Conservation (phyloP, 306 rosid species). For the Quercus agrifolia region DNA sequence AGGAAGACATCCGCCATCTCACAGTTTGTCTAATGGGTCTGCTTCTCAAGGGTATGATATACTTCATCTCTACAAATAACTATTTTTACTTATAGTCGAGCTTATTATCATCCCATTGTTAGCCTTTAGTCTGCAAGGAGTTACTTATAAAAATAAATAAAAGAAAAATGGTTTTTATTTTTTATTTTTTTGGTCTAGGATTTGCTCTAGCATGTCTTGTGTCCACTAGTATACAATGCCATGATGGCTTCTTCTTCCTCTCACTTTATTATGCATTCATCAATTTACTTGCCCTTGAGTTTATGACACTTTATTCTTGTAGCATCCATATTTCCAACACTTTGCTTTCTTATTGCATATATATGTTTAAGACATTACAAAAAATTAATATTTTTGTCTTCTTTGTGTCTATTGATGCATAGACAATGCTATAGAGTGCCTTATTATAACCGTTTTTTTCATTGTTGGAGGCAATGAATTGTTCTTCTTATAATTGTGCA, state of each 20-base stretch:
- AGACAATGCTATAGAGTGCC: background rate
- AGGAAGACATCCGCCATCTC: constrained; percentile 80
- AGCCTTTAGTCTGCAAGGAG: background rate
- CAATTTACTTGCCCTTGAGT: background rate
- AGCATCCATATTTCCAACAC: background rate
- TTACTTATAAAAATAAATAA: background rate
- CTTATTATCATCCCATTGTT: background rate
- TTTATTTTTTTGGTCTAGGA: background rate
- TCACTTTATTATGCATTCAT: background rate
- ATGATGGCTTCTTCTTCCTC: background rate
- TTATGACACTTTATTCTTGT: background rate
- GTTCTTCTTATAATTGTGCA: background rate
- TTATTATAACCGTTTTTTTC: background rate
- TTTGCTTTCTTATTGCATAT: background rate
- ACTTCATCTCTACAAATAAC: background rate
- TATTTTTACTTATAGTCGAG: background rate
- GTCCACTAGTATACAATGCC: background rate
- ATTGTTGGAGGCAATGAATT: background rate
- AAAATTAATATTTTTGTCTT: too few species aligned
- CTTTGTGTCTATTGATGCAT: background rate
- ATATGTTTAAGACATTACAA: too few species aligned
- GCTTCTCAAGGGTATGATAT: constrained; percentile 37
- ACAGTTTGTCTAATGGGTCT: constrained; percentile 37
- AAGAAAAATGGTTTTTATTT: background rate
- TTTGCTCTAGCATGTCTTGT: background rate